Base-by-base conservation (phyloP, 2,329 filamentous ascomycete genomes). In the Paecilomyces formosus region DNA sequence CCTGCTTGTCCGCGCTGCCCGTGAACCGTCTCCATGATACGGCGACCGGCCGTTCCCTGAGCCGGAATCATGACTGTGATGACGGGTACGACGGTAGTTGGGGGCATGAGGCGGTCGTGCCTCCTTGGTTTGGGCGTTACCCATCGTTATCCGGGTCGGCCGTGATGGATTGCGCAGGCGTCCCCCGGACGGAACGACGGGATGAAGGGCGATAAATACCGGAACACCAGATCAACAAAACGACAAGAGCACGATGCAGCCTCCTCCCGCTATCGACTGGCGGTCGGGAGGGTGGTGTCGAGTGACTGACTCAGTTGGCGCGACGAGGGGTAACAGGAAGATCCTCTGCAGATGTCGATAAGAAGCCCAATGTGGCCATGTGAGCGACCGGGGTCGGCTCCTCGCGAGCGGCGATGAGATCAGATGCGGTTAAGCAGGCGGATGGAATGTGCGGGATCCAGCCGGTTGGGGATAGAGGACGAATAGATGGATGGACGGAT, bases 1-100 rank as follows among this genome's bases (percentile, higher is more conserved):
- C 57, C 84, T 74, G 73, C 81, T 85, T 30, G 78, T 76, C 63
- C 83, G 77, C 56, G 78, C 78, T 57, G 73, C 75, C 55, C 82
- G 73, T 49, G 78, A 75, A 60, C 70, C 74, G 62, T 82, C 65
- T 56, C 69, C 66, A 39, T 69, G 63, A 61, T 68, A 74, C 26
- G 63, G 69, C n/a, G 67, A 69, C 55, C 65, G 62, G 50, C 65
- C 64, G 60, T 70, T 63, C 52, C 65, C 67, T 58, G 68, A 62
- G 18, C 69, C 61, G 15, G 70, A 66, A 15, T 67, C 35, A 24
- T 35, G 28, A 45, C 39, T 66, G 62, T 61, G 66, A 65, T 70
- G 69, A 55, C 72, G 68, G 54, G 64, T 69, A 53, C 72, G 68
- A 55, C 65, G 65, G 52, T 66, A 63, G 26, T 68, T 65, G 24